Evolutionary conservation across 257 asterid genomes (phyloP), one percentile per base, ranked within the genome.

Genomic region (Scutellaria baicalensis): DNA sequence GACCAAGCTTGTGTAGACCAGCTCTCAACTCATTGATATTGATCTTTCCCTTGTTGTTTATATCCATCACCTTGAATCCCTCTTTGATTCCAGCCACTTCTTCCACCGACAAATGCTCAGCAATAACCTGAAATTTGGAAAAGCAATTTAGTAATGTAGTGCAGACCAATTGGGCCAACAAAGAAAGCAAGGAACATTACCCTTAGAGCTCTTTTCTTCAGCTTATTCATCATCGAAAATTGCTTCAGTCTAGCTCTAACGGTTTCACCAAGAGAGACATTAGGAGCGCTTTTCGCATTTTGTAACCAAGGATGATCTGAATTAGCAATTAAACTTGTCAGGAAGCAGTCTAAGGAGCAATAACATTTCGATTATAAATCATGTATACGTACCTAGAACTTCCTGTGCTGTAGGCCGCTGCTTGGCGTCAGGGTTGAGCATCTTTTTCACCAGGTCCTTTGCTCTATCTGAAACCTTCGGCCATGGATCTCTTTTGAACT

Each of bases 241-340:
- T 84, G 92, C 77, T 86, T 83, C 56, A 86, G 84, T 60, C 92
- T 76, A 49, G 92, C 83, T 64, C 81, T 81, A 3, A 86, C 92
- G n/a, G 83, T 79, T 71, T 83, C 89, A 51, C 92, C 92, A 11
- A 86, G 60, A 45, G 89, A 81, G 55, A 83, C 89, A 78, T 86
- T 80, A 9, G 89, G 89, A 49, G 87, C 89, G 64, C 73, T 81
- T 58, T 79, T 83, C 0, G 88, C 89, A 45, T 86, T 78, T 39
- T 52, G 82, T 40, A 79, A 59, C 90, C 90, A 84, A 52, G 87
- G 90, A 80, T 84, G 87, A 63, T 82, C 90, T 82, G 79, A 77
- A 79, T 4, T 51, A 49, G 50, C n/a, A 69, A 68, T 64, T 7
- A 51, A 5, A 36, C 70, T 67, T 23, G 67, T 79, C 44, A 70